Evolutionary conservation across 495 filamentous ascomycete species (phyloP), one percentile per base, ranked within the genome.

Genomic region (Pseudomonodictys pantanalensis): DNA sequence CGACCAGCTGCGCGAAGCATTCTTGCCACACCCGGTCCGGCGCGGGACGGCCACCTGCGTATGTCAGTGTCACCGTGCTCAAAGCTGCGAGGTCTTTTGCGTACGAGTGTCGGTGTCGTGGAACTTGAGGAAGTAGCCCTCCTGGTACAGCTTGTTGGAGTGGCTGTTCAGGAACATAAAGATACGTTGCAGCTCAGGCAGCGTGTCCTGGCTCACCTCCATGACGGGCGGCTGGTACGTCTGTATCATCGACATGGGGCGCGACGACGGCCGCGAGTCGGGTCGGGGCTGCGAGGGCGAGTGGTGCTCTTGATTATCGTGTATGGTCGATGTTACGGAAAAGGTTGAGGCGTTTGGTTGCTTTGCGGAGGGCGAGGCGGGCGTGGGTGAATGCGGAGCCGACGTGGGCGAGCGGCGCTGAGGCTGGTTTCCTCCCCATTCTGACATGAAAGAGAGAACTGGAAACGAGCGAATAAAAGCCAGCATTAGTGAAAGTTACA

Each of bases 1-100:
- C 93, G 15, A 96, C 90, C 17, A 99, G 81, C 69, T 97, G 93
- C 4, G 92, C 93, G 75, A 97, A 99, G 72, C 90, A 97, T 81
- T 99, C 93, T 22, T 85, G 85, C 93, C 93, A 99, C 55, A 84
- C 87, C 60, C 95, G 85, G 73, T 97, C 93, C 10, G 78, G 71
- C 67, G 88, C 91, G 4, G 89, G 87, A 47, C 89, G 87, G 26
- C 93, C 93, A 72, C 92, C 91, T 97, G 44, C 44, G 57, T 56
- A 24, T 51, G 73, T 72, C 75, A 73, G 64, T 55, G 28, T 29
- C 35, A 57, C 28, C 17, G n/a, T 15, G 44, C 9, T 43, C 11
- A 20, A 33, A n/a, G 5, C n/a, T 7, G 9, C 22, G 15, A n/a
- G 18, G 33, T n/a, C 35, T 24, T 30, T 42, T 12, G 81, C 88